These are phyloP conservation scores for Fagopyrum homotropicum DNA, from an alignment of 148 eudicot genomes.

Conservation along the genomic window DNA sequence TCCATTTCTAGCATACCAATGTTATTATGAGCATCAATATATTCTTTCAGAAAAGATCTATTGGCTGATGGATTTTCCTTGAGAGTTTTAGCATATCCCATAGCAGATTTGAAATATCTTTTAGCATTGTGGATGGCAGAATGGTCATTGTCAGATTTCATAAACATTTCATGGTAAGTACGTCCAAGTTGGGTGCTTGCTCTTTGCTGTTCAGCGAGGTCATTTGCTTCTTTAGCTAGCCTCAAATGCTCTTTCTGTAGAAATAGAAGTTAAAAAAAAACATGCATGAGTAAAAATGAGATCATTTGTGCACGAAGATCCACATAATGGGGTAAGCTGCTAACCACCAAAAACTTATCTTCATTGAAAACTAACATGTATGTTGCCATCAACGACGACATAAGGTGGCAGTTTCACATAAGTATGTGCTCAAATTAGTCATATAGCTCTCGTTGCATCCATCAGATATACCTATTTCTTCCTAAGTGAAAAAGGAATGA, in stretches of 20 bases:
- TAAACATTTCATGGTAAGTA: slow-evolving; percentile 81
- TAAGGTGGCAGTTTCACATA: neutral
- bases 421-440: neutral
- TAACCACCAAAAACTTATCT: neutral
- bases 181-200: slow-evolving; percentile 96
- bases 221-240: slow-evolving; percentile 64
- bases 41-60: slow-evolving; percentile 66
- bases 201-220: slow-evolving; percentile 90
- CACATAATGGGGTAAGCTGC: neutral
- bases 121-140: slow-evolving; percentile 72
- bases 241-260: slow-evolving; percentile 79
- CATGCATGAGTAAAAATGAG: neutral
- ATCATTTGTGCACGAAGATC: neutral
- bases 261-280: slow-evolving; percentile 4
- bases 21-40: slow-evolving; percentile 88
- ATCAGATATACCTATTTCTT: neutral
- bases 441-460: neutral
- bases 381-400: neutral
- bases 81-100: slow-evolving; percentile 61
- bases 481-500: neutral
- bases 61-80: slow-evolving; percentile 48
- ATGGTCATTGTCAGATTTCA: slow-evolving; percentile 53
- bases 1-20: slow-evolving; percentile 92
- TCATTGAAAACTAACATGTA: neutral
- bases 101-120: slow-evolving; percentile 62